Conservation (phyloP, 768 basidiomycete species). For the Rhodotorula babjevae region DNA sequence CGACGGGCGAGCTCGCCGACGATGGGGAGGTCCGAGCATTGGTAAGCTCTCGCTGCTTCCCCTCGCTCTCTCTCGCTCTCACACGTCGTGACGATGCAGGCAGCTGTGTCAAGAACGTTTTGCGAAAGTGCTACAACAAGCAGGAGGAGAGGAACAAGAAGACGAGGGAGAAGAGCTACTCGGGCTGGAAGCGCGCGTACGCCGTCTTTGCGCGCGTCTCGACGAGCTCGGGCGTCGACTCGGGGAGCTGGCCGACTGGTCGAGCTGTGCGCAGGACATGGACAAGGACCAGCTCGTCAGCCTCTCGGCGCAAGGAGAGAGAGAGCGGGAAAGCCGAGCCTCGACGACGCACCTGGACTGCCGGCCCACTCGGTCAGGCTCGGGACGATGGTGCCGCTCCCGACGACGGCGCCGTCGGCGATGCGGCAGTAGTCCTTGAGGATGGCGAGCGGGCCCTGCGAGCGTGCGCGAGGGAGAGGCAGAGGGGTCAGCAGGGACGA, state of each 20-base stretch:
- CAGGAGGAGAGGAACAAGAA: no score
- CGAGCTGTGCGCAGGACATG: conserved; percentile 56
- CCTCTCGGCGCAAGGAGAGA: neutral
- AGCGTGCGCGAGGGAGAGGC: neutral
- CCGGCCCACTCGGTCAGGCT: conserved; percentile 79
- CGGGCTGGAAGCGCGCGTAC: conserved; percentile 74
- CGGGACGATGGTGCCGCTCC: conserved; percentile 87
- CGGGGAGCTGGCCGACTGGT: conserved; percentile 77
- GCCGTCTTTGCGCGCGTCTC: conserved; percentile 79
- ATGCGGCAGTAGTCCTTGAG: conserved; percentile 93
- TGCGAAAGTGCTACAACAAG: no score
- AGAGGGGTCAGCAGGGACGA: no score
- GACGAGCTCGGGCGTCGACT: conserved; percentile 87
- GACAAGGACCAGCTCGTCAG: neutral
- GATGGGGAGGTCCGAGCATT: no score
- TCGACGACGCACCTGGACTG: conserved; percentile 65
- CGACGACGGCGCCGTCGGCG: conserved; percentile 80
- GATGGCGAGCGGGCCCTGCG: conserved; percentile 88
- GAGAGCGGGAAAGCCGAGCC: neutral
- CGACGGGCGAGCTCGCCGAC: no score
- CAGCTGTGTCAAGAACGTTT: no score
- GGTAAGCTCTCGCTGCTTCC: no score
- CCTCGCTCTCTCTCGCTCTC: no score
- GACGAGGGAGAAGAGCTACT: neutral
- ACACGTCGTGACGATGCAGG: no score